Evolutionary conservation across 371 early-diverging fungal genomes (phyloP).

Genomic region (Saksenaea oblongispora): DNA sequence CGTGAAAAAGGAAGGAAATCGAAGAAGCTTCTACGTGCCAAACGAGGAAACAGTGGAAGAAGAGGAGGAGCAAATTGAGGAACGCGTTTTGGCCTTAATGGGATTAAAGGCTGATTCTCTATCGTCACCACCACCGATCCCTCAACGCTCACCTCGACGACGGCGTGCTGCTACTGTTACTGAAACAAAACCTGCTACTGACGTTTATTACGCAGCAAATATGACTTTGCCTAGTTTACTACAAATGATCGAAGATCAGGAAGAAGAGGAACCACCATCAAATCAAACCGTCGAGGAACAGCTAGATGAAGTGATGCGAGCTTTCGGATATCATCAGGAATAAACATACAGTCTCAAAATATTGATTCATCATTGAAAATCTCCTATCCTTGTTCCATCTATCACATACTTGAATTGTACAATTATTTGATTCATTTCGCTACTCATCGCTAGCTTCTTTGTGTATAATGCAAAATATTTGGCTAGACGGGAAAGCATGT

Average conservation of each 20-base stretch:
- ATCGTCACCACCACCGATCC: slow-evolving; percentile 24
- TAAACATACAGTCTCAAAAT: neutral
- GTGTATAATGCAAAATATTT: too few species aligned
- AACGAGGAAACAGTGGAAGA: slow-evolving; percentile 9
- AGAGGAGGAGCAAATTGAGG: slow-evolving; percentile 23
- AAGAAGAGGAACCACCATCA: slow-evolving; percentile 12
- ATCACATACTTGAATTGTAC: too few species aligned
- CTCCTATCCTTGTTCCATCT: too few species aligned
- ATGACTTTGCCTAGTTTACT: slow-evolving; percentile 24
- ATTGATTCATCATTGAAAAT: too few species aligned
- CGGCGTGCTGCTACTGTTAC: slow-evolving; percentile 10
- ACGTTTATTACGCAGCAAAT: slow-evolving; percentile 27
- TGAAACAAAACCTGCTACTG: slow-evolving; percentile 18
- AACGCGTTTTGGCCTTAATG: slow-evolving; percentile 23
- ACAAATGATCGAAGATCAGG: slow-evolving; percentile 20
- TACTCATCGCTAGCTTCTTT: too few species aligned
- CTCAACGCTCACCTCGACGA: slow-evolving; percentile 28
- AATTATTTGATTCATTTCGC: too few species aligned
- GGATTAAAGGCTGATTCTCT: slow-evolving; percentile 8
- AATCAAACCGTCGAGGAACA: slow-evolving; percentile 12
- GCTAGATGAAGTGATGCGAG: slow-evolving; percentile 30
- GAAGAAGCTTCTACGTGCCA: slow-evolving; percentile 22
- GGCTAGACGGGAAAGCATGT: too few species aligned
- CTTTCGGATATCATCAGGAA: slow-evolving; percentile 4
- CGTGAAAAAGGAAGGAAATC: slow-evolving; percentile 34